Evolutionary conservation across 2,329 filamentous ascomycete species (phyloP), one percentile per base, ranked within the genome.

Genomic region (Trichophyton verrucosum): DNA sequence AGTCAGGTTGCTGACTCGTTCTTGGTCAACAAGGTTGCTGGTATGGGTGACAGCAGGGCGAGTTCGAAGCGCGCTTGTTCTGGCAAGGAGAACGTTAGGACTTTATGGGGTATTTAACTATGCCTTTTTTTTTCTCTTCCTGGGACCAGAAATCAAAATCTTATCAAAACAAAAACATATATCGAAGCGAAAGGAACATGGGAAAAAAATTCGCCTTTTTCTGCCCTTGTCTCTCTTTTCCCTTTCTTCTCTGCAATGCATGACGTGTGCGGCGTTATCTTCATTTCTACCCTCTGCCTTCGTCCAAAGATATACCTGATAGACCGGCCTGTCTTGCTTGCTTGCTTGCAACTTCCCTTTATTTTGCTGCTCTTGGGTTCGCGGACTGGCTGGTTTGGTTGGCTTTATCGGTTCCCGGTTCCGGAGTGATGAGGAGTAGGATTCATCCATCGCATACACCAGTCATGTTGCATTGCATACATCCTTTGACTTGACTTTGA

Each of bases 41-140:
- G 55, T 62, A 38, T 67, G 42, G n/a, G 64, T 75, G 17, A 70
- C 73, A 46, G 69, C n/a, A 69, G 70, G 2, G 70, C 67, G 8
- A 71, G 72, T 53, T 72, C 73, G 69, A 75, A 75, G 64, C 73
- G 74, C 55, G 71, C 73, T 38, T 75, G 74, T 66, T 75, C 74
- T 60, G 73, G 72, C 42, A 59, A 56, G 46, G 62, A 60, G 7
- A 58, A 57, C 17, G 58, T 60, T 13, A 42, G 51, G 7, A 56
- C 47, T 15, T 60, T 61, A 27, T 63, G 62, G 62, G 58, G 47
- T 11, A 59, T 61, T 30, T 53, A 30, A 53, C 9, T 13, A 9
- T 8, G 6, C 24, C 22, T 60, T 55, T 46, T 36, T 46, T 47
- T 22, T 24, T 55, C 33, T 55, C 33, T 47, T 22, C 22, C 20